These are phyloP conservation scores for Pseudophaeomoniella oleicola DNA, from an alignment of 2,329 filamentous ascomycete genomes.

Conservation along the genomic window DNA sequence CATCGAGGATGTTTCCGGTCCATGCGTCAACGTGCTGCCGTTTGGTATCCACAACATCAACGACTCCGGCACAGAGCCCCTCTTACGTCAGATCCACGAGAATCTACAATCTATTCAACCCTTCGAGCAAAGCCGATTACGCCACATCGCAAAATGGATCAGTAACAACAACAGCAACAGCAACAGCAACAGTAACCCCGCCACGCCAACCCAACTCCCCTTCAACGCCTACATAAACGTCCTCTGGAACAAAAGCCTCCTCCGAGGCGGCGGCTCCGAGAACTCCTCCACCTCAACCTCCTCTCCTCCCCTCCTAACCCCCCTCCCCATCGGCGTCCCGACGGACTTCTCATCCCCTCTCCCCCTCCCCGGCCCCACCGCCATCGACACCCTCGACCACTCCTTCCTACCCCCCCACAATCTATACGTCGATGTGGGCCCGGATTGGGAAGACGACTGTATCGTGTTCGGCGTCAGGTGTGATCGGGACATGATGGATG, in stretches of 20 bases:
- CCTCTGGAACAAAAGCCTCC: not conserved
- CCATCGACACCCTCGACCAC: not conserved
- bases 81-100: not conserved
- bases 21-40: not conserved
- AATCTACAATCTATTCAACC: not conserved
- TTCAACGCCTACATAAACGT: not conserved
- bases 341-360: not conserved
- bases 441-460: not conserved
- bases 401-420: not conserved
- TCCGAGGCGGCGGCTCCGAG: not conserved
- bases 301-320: not conserved
- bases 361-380: not conserved
- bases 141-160: not conserved
- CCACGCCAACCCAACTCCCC: too few species aligned
- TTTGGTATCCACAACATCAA: not conserved
- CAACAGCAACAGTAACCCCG: too few species aligned
- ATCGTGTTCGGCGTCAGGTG: not conserved
- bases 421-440: not conserved
- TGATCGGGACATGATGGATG: too few species aligned
- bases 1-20: not conserved
- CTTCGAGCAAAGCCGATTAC: not conserved
- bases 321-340: not conserved
- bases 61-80: not conserved
- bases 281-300: not conserved
- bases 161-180: too few species aligned